Base-by-base conservation (phyloP, 352 stramenopile species). In the Phytophthora idaei region DNA sequence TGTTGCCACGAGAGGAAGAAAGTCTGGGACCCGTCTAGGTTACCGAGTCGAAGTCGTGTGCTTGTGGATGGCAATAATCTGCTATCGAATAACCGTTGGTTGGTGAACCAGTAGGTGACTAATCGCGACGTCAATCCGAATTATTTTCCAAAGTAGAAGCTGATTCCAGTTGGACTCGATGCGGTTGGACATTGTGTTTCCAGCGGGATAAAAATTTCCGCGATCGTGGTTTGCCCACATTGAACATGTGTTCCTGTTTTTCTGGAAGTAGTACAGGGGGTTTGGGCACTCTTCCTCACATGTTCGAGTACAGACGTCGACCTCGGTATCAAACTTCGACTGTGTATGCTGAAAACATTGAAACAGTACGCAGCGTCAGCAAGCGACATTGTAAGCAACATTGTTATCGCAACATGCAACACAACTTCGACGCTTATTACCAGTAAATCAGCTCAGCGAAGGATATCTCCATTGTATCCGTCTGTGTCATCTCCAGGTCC, bases 371-470 rank as follows among this genome's bases (percentile, higher is more conserved):
- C 6, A 34, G 29, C 9, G 7, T 14, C 4, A 45, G 17, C 15
- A 45, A 55, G 44, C 54, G 53, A 61, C 42, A 52, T n/a, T 48
- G 15, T 12, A 28, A 28, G 15, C 41, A 47, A 47, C 41, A 28
- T 21, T 21, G 17, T 21, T 21, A 21, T 21, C 17, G 10, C 10
- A 15, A 4, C 7, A 0, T 21, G 17, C 17, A 10, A 7, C 15
- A 27, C 44, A 45, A 45, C 39, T 21, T 39, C 12, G 14, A 8
- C 5, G 5, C 5, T 8, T 10, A 32, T 48, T 28, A 55, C 41
- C 59, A 55, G 32, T 66, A 66, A 1, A 60, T 57, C 6, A 55
- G 31, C 4, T 60, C 60, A 2, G 49, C 41, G 7, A 66, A 60
- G 14, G 48, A 21, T 32, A 5, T 9, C 27, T 56, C 17, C 42